Base-by-base conservation (phyloP, 2,329 filamentous ascomycete genomes). In the Achaetomium macrosporum region DNA sequence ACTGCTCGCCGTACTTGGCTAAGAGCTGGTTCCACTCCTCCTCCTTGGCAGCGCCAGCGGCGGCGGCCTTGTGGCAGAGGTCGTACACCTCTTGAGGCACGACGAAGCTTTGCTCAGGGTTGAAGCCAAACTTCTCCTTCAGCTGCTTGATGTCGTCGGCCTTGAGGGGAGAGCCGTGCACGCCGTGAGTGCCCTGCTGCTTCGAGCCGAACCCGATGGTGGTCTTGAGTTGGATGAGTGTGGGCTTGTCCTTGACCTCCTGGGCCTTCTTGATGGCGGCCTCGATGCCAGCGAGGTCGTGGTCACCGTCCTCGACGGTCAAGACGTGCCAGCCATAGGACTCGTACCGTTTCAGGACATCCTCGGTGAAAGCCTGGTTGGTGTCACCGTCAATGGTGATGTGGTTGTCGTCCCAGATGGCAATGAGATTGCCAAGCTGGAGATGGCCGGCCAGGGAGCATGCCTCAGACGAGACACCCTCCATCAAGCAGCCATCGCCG, bases 361-460 rank as follows among this genome's bases (percentile, higher is more conserved):
- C 91, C 78, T 99, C 93, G 56, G 93, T 99, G 80, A 99, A 97
- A 63, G 93, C 87, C 68, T 83, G 85, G 77, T 93, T 93, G 76
- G 88, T 97, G 79, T 96, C 87, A 73, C 93, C 93, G 69, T 99
- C 93, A 69, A 84, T 85, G 66, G 81, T 95, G 69, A 99, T 97
- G 73, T 96, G 88, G 83, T 99, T 99, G 81, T 99, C 93, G 70
- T 99, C 93, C 74, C 92, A 99, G 75, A 99, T 82, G 73, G 83
- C 84, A 74, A 97, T 97, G 68, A 99, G 80, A 82, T 97, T 99
- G 70, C 92, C 93, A 61, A 99, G 84, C 82, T 97, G 88, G 73
- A 97, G 82, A 78, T 99, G 93, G 69, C 93, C 93, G 64, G 93
- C 93, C 64, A 90, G 81, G 57, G 90, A 96, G 64, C 81, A 89